Percentiles rank a stretch among this genome's conserved stretches.
Evolutionary conservation across 352 stramenopile genomes (phyloP).

Genomic region (Phytopythium ostracodes): DNA sequence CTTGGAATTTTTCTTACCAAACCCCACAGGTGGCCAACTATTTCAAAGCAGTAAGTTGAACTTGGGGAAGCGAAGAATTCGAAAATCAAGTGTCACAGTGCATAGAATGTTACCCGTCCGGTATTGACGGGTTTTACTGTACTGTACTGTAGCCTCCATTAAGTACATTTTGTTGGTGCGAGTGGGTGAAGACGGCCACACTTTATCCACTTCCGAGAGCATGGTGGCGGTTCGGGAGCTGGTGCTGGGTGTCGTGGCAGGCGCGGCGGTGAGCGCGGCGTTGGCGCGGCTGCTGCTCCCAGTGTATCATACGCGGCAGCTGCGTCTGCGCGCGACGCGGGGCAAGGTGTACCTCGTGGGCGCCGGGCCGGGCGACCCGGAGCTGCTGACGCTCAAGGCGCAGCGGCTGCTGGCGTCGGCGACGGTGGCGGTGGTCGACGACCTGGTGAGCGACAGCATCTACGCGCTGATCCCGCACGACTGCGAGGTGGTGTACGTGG

Average conservation of each 20-base stretch:
- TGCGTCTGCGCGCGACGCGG: conserved; percentile 17
- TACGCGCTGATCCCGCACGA: conserved; percentile 46
- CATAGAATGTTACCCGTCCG: no score
- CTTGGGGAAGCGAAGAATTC: no score
- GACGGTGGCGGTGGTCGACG: conserved; percentile 59
- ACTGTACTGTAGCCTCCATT: no score
- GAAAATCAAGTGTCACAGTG: no score
- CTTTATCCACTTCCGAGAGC: background rate
- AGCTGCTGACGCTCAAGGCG: conserved; percentile 54
- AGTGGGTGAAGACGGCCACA: background rate
- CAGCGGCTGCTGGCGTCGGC: conserved; percentile 39
- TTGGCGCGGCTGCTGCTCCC: conserved; percentile 30
- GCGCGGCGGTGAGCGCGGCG: conserved; percentile 32
- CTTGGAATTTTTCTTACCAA: no score
- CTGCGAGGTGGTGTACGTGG: conserved; percentile 63
- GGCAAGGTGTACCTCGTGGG: conserved; percentile 65
- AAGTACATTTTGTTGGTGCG: background rate
- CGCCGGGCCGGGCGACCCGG: conserved; percentile 48
- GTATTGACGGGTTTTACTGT: no score
- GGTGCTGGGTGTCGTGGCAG: conserved; percentile 37
- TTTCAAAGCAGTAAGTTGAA: no score
- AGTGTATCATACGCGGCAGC: conserved; percentile 17
- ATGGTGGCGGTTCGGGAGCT: conserved; percentile 33
- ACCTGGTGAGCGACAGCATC: conserved; percentile 58
- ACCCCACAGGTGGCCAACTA: no score